phyloP scores from a whole-genome alignment of 495 filamentous ascomycete species.

The Opeltia flavorubescens region DNA sequence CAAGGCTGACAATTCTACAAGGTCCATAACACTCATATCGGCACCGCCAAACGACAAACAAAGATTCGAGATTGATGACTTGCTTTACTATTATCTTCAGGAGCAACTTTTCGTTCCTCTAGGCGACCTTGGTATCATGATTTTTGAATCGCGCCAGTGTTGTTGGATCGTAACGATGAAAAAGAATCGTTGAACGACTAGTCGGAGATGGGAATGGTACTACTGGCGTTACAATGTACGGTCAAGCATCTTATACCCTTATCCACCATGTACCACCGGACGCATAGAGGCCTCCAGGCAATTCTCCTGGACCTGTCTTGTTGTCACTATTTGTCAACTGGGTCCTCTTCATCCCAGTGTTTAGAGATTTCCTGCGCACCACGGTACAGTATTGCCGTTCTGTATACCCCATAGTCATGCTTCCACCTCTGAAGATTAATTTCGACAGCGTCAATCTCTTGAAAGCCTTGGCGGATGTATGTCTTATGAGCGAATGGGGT shows the following conservation, averaged over 20 bases:
- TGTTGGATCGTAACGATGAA: no score
- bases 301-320: not conserved
- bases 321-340: not conserved
- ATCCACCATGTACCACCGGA: no score
- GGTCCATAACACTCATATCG: slow-evolving; percentile 80
- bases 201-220: no score
- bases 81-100: not conserved
- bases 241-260: no score
- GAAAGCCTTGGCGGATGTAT: not conserved
- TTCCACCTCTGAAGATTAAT: not conserved
- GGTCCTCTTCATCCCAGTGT: not conserved
- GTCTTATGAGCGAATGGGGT: not conserved
- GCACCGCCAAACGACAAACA: slow-evolving; percentile 64
- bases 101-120: not conserved
- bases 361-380: not conserved
- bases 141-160: no score
- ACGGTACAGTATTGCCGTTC: not conserved
- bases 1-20: slow-evolving; percentile 11
- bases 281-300: not conserved
- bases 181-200: no score
- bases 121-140: no score
- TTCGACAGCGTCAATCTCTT: not conserved
- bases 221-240: no score
- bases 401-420: not conserved
- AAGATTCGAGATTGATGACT: slow-evolving; percentile 39